phyloP scores from a whole-genome alignment of 371 early-diverging fungal species.

The Mortierella polycephala region DNA sequence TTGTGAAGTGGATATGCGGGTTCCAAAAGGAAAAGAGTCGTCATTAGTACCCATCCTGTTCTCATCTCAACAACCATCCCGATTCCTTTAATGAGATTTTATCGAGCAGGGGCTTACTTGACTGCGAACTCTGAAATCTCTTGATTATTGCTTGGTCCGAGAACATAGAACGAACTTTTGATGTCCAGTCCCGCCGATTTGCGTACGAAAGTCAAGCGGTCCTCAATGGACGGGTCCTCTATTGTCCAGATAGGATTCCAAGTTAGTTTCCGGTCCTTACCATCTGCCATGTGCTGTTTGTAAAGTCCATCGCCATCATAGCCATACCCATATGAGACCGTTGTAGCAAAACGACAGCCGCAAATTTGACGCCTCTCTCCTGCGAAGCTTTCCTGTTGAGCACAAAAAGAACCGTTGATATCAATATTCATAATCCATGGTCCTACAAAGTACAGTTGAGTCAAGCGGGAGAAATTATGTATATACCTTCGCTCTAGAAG shows the following conservation, averaged over 20 bases:
- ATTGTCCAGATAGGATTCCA: neutral
- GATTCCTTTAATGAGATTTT: too few species aligned
- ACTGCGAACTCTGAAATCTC: conserved; percentile 75
- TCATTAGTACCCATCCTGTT: neutral
- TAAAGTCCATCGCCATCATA: neutral
- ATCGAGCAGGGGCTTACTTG: conserved; percentile 56
- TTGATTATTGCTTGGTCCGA: conserved; percentile 61
- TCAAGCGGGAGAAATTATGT: too few species aligned
- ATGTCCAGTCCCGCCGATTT: conserved; percentile 74
- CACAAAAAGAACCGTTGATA: neutral
- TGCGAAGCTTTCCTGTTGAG: conserved; percentile 67
- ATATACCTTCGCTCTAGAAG: conserved; percentile 69
- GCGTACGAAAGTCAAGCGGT: conserved; percentile 69
- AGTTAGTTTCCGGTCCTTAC: neutral
- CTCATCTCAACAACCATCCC: too few species aligned
- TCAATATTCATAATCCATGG: neutral
- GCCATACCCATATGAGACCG: conserved; percentile 62
- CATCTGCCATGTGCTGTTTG: too few species aligned
- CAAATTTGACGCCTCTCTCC: conserved; percentile 79
- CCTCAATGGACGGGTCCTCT: conserved; percentile 75
- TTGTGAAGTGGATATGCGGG: neutral
- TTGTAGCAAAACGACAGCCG: conserved; percentile 73
- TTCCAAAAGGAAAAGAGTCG: neutral
- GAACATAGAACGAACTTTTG: conserved; percentile 71
- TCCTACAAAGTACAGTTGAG: conserved; percentile 26